Conservation (phyloP, 768 basidiomycete species). For the Lactifluus pinguis region DNA sequence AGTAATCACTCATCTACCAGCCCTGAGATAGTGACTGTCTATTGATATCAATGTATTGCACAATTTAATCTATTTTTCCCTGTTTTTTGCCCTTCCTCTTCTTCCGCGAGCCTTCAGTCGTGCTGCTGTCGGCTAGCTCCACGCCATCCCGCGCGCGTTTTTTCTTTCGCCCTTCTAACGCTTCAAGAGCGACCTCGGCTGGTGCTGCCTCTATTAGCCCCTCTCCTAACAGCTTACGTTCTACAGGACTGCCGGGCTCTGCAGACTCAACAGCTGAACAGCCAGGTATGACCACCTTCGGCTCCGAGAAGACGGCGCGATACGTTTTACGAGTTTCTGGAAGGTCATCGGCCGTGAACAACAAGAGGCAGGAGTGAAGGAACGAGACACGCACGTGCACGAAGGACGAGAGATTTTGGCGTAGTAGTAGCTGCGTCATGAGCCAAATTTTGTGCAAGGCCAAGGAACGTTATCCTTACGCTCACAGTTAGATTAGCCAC, state of each 20-base stretch:
- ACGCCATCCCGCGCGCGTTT: not conserved
- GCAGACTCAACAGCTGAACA: not conserved
- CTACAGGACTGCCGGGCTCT: not conserved
- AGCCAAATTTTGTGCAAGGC: slow-evolving; percentile 57
- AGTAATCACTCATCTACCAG: too few relatives aligned
- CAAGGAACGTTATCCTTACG: slow-evolving; percentile 54
- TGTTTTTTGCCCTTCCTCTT: slow-evolving; percentile 14
- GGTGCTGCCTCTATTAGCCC: not conserved
- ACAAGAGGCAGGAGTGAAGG: not conserved
- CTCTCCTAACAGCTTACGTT: not conserved
- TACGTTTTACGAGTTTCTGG: slow-evolving; percentile 77
- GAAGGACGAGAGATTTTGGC: slow-evolving; percentile 58
- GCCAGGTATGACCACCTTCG: slow-evolving; percentile 49
- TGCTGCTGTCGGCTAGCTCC: not conserved
- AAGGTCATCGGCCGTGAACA: not conserved
- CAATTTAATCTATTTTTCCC: not conserved
- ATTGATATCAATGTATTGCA: not conserved
- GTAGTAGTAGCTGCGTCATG: slow-evolving; percentile 51
- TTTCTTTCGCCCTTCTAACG: slow-evolving; percentile 1
- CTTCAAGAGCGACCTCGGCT: not conserved
- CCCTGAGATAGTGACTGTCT: not conserved
- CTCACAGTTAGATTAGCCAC: not conserved
- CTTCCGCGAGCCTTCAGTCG: not conserved
- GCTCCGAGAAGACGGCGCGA: slow-evolving; percentile 71
- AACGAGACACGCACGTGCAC: slow-evolving; percentile 52